Base-by-base conservation (phyloP, 2,329 filamentous ascomycete genomes). In the Periconia macrospinosa region DNA sequence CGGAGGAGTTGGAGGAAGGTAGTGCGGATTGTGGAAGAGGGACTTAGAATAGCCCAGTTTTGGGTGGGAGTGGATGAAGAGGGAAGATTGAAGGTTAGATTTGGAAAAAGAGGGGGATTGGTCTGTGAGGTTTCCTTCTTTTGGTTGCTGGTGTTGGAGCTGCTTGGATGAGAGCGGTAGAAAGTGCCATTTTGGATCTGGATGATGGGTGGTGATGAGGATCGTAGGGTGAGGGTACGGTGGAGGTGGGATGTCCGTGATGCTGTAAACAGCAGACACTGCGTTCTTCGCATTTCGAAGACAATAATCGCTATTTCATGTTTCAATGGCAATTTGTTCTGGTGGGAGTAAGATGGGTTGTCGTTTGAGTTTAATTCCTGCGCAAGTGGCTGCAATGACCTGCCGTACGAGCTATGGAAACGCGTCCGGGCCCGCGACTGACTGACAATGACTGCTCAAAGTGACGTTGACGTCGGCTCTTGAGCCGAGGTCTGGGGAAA, bases 31-130 rank as follows among this genome's bases (percentile, higher is more conserved):
- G 87, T 83, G 1, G 89, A 83, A 0, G 89, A 92, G 0, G 91
- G 86, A 0, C 91, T 92, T 23, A 97, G 80, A 40, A 99, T 80
- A 40, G 90, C 89, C 92, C 92, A 97, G 70, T 91, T 85, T 61
- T 89, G 82, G 23, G 63, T 65, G 45, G 66, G 69, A 0, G 75
- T 61, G 6, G 80, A 69, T 40, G 78, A 73, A 6, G 87, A 86
- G 0, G 88, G 84, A 0, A 97, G 76, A 40, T 82, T 81, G 68
- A 97, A 90, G 51, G 74, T 85, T 61, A 97, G 71, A 50, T 86
- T 78, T 3, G 82, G 79, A 69, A 96, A 96, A 3, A 97, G 77
- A 6, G 90, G 80, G 19, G 86, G 86, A 68, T 94, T 93, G 51
- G 76, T 65, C 44, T 72, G 58, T 2, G 81, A 74, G 13, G 49